These are phyloP conservation scores for Sherardia arvensis DNA, from an alignment of 257 asterid species.

Conservation along the genomic window DNA sequence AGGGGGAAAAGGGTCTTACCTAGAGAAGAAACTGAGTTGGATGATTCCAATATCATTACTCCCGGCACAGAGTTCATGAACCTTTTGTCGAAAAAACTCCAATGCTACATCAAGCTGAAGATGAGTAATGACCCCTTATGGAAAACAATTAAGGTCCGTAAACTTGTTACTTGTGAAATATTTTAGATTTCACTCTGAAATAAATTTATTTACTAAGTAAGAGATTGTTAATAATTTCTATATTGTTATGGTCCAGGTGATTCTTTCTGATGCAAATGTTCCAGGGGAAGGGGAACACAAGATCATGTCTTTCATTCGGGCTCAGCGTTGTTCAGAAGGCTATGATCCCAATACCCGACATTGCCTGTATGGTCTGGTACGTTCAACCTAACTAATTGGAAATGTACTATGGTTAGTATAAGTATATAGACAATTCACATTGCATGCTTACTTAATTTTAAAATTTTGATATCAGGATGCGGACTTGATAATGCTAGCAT, in stretches of 20 bases:
- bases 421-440: not conserved
- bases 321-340: constrained; percentile 35
- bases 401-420: not conserved
- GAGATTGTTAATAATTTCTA: not conserved
- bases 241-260: constrained; percentile 30
- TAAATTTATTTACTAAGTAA: not conserved
- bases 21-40: constrained; percentile 31
- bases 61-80: constrained; percentile 62
- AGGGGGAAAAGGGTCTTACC: constrained; percentile 41
- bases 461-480: constrained; percentile 39
- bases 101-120: constrained; percentile 23
- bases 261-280: constrained; percentile 56
- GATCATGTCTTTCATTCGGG: constrained; percentile 47
- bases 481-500: constrained; percentile 55
- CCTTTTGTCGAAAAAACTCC: constrained; percentile 27
- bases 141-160: constrained; percentile 42
- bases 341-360: constrained; percentile 57
- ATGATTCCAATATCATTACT: constrained; percentile 50
- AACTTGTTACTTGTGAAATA: not conserved
- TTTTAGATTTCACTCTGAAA: not conserved
- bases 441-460: not conserved
- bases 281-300: constrained; percentile 85
- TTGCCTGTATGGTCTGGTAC: constrained; percentile 60
- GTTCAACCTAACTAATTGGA: not conserved
- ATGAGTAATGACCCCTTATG: constrained; percentile 33